Base-by-base conservation (phyloP, 306 rosid genomes). In the Dalbergia cochinchinensis region DNA sequence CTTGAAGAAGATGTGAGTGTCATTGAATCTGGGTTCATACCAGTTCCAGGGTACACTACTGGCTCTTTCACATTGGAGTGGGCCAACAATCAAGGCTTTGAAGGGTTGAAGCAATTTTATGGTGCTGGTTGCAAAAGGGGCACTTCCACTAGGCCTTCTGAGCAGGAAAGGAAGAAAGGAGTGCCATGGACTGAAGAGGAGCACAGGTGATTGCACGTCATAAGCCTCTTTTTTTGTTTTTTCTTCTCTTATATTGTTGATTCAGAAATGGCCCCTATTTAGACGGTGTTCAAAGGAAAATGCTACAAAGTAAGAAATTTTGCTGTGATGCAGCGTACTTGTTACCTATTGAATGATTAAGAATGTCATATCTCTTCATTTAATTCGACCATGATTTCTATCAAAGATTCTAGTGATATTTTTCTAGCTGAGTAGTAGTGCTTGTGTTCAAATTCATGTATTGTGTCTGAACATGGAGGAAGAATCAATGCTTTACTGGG, bases 161-260 rank as follows among this genome's bases (percentile, higher is more conserved):
- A 90, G 11, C 94, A 90, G 57, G 97, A 92, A 83, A 86, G 94
- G 88, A 92, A 92, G 85, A 92, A 92, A 88, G 97, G 97, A 16
- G 90, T 90, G 14, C 93, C 97, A 14, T 92, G 97, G 97, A 90
- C 94, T 12, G 92, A 92, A 86, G 97, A 92, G 69, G 97, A 92
- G 70, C 97, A 92, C 85, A 92, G 94, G 97, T 92, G 82, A 65
- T 14, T 78, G 4, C 70, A 20, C 51, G 11, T 71, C 54, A 42
- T 62, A 8, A 16, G 48, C 6, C 19, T 20, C 20, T 18, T 53
- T 35, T 18, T 26, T 5, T 39, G 15, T 47, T 0, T 67, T 26
- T 3, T 33, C 8, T 10, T 7, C 3, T 10, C 14, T 47, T 70
- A 8, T 13, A 5, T 69, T 58, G 51, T 42, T 19, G n/a, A 13